Percentiles rank a stretch among this genome's conserved stretches.
These are phyloP conservation scores for Globisporangium ultimum DNA, from an alignment of 352 stramenopile species.

Conservation along the genomic window DNA sequence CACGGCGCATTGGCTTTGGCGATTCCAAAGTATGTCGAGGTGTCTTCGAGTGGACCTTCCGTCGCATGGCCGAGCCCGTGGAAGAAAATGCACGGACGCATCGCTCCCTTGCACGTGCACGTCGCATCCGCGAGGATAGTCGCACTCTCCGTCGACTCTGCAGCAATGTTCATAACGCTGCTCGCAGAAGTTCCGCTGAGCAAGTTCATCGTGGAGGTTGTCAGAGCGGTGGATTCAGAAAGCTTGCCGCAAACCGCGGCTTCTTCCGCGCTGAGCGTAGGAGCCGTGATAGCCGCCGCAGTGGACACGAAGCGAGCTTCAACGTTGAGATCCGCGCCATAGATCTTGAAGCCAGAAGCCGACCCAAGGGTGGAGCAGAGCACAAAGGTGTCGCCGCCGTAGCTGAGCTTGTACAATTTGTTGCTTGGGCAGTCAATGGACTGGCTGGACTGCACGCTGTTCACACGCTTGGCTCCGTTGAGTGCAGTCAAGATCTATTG, in stretches of 20 bases:
- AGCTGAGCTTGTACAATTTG: conserved; percentile 11
- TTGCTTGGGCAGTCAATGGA: background rate
- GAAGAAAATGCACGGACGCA: conserved; percentile 54
- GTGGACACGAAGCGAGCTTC: conserved; percentile 23
- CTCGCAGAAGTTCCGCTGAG: conserved; percentile 4
- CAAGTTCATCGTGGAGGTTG: conserved; percentile 15
- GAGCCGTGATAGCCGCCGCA: background rate
- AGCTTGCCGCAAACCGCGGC: conserved; percentile 8
- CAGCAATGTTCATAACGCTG: conserved; percentile 7
- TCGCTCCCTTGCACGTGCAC: conserved; percentile 36
- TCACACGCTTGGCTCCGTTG: background rate
- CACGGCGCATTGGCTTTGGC: conserved; percentile 50
- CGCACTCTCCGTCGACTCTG: conserved; percentile 9
- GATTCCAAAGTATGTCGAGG: conserved; percentile 31
- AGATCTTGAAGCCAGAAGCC: conserved; percentile 29
- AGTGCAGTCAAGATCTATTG: background rate
- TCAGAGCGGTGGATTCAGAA: background rate
- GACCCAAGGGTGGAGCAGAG: conserved; percentile 23
- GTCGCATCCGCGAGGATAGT: conserved; percentile 11
- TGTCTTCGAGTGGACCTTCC: conserved; percentile 31
- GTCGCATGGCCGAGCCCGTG: conserved; percentile 36
- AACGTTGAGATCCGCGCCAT: conserved; percentile 38
- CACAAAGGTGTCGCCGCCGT: conserved; percentile 39
- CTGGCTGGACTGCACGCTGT: background rate
- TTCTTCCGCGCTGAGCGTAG: conserved; percentile 5